phyloP scores from a whole-genome alignment of 257 asterid genomes.

The Penstemon eatonii region DNA sequence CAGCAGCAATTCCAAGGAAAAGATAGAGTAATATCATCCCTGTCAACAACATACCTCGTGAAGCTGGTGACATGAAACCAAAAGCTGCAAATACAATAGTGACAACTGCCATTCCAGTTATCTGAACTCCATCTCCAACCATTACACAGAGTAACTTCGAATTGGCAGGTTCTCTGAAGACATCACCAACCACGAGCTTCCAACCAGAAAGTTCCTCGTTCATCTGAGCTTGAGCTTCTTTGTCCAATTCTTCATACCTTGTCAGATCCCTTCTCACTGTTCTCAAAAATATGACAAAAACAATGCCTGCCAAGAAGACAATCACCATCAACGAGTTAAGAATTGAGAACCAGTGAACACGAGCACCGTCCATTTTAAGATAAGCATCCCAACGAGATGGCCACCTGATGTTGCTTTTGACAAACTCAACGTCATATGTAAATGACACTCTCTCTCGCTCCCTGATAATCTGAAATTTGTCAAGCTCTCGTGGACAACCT shows the following conservation, averaged over 20 bases:
- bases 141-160: slow-evolving; percentile 69
- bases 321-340: slow-evolving; percentile 83
- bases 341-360: slow-evolving; percentile 88
- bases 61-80: slow-evolving; percentile 91
- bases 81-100: slow-evolving; percentile 77
- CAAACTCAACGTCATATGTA: slow-evolving; percentile 80
- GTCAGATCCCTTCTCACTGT: slow-evolving; percentile 87
- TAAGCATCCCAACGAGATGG: slow-evolving; percentile 95
- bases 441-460: slow-evolving; percentile 69
- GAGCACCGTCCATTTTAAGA: slow-evolving; percentile 81
- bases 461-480: slow-evolving; percentile 65
- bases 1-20: slow-evolving; percentile 74
- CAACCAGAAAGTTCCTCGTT: slow-evolving; percentile 90
- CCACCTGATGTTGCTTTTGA: slow-evolving; percentile 69
- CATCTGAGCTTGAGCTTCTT: slow-evolving; percentile 88
- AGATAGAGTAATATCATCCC: slow-evolving; percentile 88
- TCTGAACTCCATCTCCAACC: slow-evolving; percentile 84
- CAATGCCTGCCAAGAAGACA: slow-evolving; percentile 82
- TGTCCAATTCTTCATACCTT: slow-evolving; percentile 81
- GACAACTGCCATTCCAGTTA: slow-evolving; percentile 74
- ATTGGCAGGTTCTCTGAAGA: slow-evolving; percentile 73
- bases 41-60: slow-evolving; percentile 81
- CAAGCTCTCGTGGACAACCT: slow-evolving; percentile 62
- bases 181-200: slow-evolving; percentile 92
- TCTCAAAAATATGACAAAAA: slow-evolving; percentile 76